A percentile compares a stretch with the other conserved stretches of the same genome.
Conservation (phyloP, 2,329 filamentous ascomycete genomes). For the Botrytis medusae region DNA sequence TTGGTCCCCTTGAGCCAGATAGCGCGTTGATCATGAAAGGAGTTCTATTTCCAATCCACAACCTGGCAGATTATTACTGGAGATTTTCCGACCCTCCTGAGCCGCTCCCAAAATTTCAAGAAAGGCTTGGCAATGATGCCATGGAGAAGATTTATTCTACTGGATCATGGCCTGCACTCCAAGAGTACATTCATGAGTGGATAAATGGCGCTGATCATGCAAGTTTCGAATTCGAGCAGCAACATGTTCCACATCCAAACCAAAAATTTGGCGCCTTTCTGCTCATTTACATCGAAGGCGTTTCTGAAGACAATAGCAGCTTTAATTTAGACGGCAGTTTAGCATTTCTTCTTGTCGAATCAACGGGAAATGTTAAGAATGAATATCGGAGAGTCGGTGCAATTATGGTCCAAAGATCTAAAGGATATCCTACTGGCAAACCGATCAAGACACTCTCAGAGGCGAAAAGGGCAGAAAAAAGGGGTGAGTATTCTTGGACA, state of each 20-base stretch:
- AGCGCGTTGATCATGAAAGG: slow-evolving; percentile 19
- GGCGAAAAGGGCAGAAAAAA: slow-evolving; percentile 4
- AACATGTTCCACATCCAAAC: slow-evolving; percentile 24
- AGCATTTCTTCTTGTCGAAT: slow-evolving; percentile 25
- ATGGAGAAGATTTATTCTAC: background rate
- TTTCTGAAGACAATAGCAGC: background rate
- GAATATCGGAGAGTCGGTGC: slow-evolving; percentile 26
- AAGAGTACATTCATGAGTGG: slow-evolving; percentile 21
- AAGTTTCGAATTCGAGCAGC: slow-evolving; percentile 27
- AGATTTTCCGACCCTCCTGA: slow-evolving; percentile 11
- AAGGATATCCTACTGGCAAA: background rate
- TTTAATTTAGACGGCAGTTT: slow-evolving; percentile 13
- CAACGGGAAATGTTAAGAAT: slow-evolving; percentile 15
- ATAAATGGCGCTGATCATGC: slow-evolving; percentile 6
- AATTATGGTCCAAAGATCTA: slow-evolving; percentile 7
- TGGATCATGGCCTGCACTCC: slow-evolving; percentile 12
- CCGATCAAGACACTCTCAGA: slow-evolving; percentile 3
- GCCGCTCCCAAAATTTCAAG: background rate
- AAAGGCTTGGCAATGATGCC: background rate
- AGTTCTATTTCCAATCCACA: slow-evolving; percentile 12
- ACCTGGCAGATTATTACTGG: slow-evolving; percentile 17
- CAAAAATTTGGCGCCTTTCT: slow-evolving; percentile 25
- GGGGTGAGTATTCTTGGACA: slow-evolving; percentile 13
- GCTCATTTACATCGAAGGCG: slow-evolving; percentile 21
- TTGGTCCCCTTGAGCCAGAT: slow-evolving; percentile 12